Evolutionary conservation across 768 basidiomycete genomes (phyloP), one percentile per base, ranked within the genome.

Genomic region (Sporobolomyces phaffii): DNA sequence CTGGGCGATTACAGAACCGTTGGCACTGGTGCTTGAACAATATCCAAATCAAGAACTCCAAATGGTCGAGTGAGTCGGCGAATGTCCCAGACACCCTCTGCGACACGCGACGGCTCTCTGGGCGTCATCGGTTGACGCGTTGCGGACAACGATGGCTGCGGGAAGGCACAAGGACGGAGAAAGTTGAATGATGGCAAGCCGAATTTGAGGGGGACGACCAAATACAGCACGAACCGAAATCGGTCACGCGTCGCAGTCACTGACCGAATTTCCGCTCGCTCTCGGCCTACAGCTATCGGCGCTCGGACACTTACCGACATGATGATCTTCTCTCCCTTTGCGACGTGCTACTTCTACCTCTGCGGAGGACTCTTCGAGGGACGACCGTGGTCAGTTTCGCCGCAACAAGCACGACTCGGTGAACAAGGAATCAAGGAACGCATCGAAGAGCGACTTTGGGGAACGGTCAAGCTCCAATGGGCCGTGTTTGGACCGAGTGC

Each of bases 361-460:
- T 40, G 56, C 28, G 28, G 62, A 26, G 70, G 70, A 9, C n/a
- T 47, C 15, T 47, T 66, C 17, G 66, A 72, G 43, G 49, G 57
- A 15, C 62, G 70, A 14, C 63, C 65, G 0, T 50, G 60, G 41
- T 45, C 26, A 0, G 43, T 51, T 4, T 20, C 58, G 1, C 28
- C 24, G 38, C 20, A 2, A 3, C 44, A 10, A 2, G 17, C 33
- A 24, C 28, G 29, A 22, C 20, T 15, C 14, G 45, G 41, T 3
- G 33, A 57, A 20, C 64, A 64, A 41, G 69, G 71, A 3, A 72
- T 73, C 29, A 52, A 67, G n/a, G 70, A 75, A 43, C 62, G 74
- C 2, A 44, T 75, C 28, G 68, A 53, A 38, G 70, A 69, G 26
- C 36, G 70, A 5, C 36, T 67, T 11, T 65, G 61, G 58, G 54